Percentiles rank a stretch among this genome's conserved stretches.
These are phyloP conservation scores for Pichia eremophila DNA, from an alignment of 805 yeast species.

Conservation along the genomic window DNA sequence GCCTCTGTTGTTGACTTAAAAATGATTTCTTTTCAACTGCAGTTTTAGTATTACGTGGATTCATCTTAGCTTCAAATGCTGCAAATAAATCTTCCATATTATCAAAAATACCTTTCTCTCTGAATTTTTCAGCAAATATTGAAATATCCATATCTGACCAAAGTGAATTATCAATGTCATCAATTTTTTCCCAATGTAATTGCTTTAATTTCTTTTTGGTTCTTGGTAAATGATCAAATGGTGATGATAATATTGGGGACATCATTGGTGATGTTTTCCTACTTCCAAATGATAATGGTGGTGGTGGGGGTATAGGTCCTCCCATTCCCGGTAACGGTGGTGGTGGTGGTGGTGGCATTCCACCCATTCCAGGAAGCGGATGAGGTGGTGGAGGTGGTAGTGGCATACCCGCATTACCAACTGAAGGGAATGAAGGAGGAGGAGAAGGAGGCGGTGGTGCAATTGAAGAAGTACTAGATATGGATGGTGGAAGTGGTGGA, in stretches of 20 bases:
- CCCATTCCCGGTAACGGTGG: conserved; percentile 23
- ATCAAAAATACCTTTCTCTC: conserved; percentile 68
- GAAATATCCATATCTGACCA: conserved; percentile 67
- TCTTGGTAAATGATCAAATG: conserved; percentile 47
- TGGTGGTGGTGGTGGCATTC: conserved; percentile 21
- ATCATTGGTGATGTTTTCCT: conserved; percentile 1
- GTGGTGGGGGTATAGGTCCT: conserved; percentile 20
- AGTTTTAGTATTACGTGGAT: conserved; percentile 33
- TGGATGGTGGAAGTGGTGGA: conserved; percentile 17
- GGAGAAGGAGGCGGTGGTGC: conserved; percentile 18
- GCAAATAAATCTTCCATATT: conserved; percentile 85
- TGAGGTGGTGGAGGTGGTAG: conserved; percentile 17
- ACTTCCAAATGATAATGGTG: conserved; percentile 21
- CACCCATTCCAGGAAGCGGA: conserved; percentile 19
- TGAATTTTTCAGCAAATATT: conserved; percentile 50
- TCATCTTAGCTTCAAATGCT: conserved; percentile 59
- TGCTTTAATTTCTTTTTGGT: conserved; percentile 80
- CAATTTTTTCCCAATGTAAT: conserved; percentile 94
- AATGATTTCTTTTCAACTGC: conserved; percentile 53
- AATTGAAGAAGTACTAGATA: conserved; percentile 12
- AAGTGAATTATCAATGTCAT: conserved; percentile 72
- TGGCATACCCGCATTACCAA: not conserved
- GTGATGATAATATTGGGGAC: conserved; percentile 22
- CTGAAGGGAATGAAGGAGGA: conserved; percentile 22
- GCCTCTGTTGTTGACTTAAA: conserved; percentile 78